A percentile compares a stretch with the other conserved stretches of the same genome.
phyloP scores from a whole-genome alignment of 805 yeast species.

The Kazachstania africana region DNA sequence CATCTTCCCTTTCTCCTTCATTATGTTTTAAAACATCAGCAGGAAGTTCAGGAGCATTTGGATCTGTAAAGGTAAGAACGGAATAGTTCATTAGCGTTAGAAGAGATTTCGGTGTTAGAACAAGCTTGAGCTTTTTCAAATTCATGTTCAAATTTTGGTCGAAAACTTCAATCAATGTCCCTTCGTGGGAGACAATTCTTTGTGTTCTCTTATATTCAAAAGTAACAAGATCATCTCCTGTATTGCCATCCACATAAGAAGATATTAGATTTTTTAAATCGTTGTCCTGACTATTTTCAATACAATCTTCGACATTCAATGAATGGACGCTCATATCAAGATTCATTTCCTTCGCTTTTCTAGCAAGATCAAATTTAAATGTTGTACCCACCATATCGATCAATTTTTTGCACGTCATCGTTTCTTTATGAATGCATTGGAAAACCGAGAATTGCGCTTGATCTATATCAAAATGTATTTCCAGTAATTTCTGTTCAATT shows the following conservation, averaged over 20 bases:
- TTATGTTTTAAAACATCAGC: conserved; percentile 65
- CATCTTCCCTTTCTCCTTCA: conserved; percentile 40
- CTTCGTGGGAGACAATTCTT: conserved; percentile 44
- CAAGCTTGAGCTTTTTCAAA: conserved; percentile 67
- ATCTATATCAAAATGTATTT: conserved; percentile 60
- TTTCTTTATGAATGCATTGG: conserved; percentile 52
- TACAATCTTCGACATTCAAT: conserved; percentile 61
- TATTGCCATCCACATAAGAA: conserved; percentile 32
- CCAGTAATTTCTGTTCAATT: conserved; percentile 52
- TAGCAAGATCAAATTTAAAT: conserved; percentile 47
- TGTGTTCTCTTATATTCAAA: conserved; percentile 48
- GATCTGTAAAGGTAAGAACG: conserved; percentile 80
- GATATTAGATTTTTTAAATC: conserved; percentile 63
- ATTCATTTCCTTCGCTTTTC: conserved; percentile 48
- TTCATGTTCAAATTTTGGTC: conserved; percentile 67
- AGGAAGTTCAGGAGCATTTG: conserved; percentile 52
- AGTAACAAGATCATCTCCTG: conserved; percentile 41
- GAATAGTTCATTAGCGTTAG: conserved; percentile 71
- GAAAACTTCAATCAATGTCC: conserved; percentile 45
- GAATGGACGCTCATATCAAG: conserved; percentile 55
- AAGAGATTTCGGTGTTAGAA: conserved; percentile 65
- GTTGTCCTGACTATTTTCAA: conserved; percentile 44
- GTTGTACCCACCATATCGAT: conserved; percentile 64
- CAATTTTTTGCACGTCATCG: conserved; percentile 53
- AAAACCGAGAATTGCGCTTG: conserved; percentile 48